Percentiles rank a stretch among this genome's conserved stretches.
phyloP scores from a whole-genome alignment of 768 basidiomycete genomes.

The Trametes cingulata region DNA sequence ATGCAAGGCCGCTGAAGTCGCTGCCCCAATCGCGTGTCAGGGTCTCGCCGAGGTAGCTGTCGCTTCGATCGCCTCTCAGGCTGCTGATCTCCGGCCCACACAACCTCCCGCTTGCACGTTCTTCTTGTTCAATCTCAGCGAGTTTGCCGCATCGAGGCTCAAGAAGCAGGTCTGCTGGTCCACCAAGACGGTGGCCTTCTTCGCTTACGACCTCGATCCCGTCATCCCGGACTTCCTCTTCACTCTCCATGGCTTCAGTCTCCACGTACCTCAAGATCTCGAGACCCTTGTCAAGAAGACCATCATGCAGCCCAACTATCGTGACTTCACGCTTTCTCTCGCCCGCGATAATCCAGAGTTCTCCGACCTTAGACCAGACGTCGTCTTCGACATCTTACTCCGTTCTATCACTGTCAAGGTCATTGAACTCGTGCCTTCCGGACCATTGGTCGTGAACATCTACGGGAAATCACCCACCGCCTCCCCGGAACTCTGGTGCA shows the following conservation, averaged over 20 bases:
- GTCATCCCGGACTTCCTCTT: background rate
- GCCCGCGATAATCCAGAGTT: background rate
- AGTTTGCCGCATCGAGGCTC: background rate
- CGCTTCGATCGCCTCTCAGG: too few relatives aligned
- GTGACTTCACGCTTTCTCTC: background rate
- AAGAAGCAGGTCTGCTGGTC: background rate
- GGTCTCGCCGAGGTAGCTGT: too few relatives aligned
- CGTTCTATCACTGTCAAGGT: background rate
- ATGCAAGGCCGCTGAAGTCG: background rate
- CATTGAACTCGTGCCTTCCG: background rate
- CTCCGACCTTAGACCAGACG: background rate
- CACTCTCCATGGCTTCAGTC: background rate
- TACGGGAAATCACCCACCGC: background rate
- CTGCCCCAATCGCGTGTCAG: background rate
- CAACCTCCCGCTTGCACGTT: background rate
- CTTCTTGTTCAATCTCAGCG: background rate
- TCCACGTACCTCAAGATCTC: background rate
- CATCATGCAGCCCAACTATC: background rate
- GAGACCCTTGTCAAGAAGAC: background rate
- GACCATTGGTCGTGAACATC: background rate
- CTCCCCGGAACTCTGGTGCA: background rate
- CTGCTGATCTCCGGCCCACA: too few relatives aligned
- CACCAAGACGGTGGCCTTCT: background rate
- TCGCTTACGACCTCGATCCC: background rate
- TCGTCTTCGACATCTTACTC: background rate